Base-by-base conservation (phyloP, 148 eudicot species). In the Rhododendron vialii region DNA sequence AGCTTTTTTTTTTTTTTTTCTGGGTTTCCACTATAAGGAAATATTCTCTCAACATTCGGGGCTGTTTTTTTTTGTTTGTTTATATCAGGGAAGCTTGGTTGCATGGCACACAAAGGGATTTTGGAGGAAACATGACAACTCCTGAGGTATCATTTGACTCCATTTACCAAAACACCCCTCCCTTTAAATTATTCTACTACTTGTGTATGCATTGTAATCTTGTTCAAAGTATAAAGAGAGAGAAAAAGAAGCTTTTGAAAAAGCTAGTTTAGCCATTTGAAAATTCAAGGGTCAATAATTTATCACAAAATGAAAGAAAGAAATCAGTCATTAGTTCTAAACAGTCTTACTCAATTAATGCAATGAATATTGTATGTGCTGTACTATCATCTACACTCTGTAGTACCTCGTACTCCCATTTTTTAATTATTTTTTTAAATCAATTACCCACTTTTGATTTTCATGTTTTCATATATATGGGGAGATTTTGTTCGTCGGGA, bases 21-120 rank as follows among this genome's bases (percentile, higher is more conserved):
- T 33, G 53, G 59, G 47, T 61, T 83, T 79, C 65, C 48, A 12
- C 28, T 26, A 47, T 41, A 77, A 24, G 86, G 71, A 87, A 87
- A 89, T 90, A 86, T 89, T 88, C 86, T 74, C 48, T 85, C 38
- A 85, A 55, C 57, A 85, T 36, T 90, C 24, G 30, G 12, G 51
- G 6, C 38, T 82, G 61, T 80, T 87, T 41, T 55, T n/a, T 61
- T 61, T 22, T 89, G 79, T 87, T 55, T 55, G 28, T 89, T 91
- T 91, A 89, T 88, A 92, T 95, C 90, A 96, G 96, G 89, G 99
- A 96, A 92, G 92, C 95, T 84, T 96, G 99, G 98, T 87, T 96
- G 95, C 93, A 92, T 90, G 95, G 94, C 38, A 94, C 90, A 67
- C 80, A 86, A 78, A 90, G 87, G 81, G 97, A 95, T 81, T 89